Percentiles rank a stretch among this genome's conserved stretches.
phyloP scores from a whole-genome alignment of 495 filamentous ascomycete genomes.

The Glonium stellatum region DNA sequence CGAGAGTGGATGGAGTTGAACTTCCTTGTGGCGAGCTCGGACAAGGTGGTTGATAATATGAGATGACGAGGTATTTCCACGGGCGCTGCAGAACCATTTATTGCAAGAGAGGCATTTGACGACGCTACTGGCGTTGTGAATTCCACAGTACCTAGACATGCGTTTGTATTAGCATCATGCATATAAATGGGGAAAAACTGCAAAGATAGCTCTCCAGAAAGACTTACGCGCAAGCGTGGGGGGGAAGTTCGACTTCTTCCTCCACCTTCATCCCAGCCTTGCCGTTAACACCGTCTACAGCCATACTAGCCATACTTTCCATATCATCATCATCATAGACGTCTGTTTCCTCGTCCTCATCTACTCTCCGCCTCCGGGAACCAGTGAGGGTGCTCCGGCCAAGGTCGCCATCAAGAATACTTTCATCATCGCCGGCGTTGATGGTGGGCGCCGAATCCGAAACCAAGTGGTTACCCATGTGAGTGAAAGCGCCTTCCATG shows the following conservation, averaged over 20 bases:
- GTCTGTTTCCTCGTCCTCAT: constrained; percentile 82
- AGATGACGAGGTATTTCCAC: constrained; percentile 91
- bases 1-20: constrained; percentile 89
- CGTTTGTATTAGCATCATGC: not conserved
- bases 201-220: not conserved
- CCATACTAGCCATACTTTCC: constrained; percentile 83
- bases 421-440: constrained; percentile 74
- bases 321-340: constrained; percentile 82
- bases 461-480: constrained; percentile 75
- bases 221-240: constrained; percentile 94
- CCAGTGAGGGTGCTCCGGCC: constrained; percentile 53
- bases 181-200: constrained; percentile 9
- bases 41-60: constrained; percentile 99
- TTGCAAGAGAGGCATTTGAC: constrained; percentile 92
- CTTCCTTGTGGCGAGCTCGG: constrained; percentile 95
- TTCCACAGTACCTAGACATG: constrained; percentile 78
- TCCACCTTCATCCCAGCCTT: constrained; percentile 56
- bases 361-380: constrained; percentile 60
- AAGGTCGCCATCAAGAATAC: constrained; percentile 60
- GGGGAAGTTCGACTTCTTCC: constrained; percentile 86
- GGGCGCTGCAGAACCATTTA: constrained; percentile 99
- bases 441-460: constrained; percentile 67
- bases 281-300: constrained; percentile 65
- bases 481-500: constrained; percentile 82
- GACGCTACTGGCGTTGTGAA: constrained; percentile 89